Conservation (phyloP, 495 filamentous ascomycete genomes). For the Lasiosphaeris hirsuta region DNA sequence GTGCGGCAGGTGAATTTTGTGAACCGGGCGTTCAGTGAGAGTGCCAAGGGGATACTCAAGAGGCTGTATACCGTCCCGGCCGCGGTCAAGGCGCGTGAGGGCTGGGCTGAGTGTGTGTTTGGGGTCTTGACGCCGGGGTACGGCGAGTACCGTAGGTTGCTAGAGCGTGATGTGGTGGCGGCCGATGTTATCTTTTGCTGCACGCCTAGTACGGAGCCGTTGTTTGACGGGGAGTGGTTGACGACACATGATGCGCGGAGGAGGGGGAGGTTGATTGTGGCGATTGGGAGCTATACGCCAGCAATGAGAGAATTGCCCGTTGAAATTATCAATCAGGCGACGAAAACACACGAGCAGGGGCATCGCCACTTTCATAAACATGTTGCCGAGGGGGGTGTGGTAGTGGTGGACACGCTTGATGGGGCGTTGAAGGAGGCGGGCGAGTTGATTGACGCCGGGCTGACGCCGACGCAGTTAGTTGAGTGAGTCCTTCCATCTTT, state of each 20-base stretch:
- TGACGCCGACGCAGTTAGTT: constrained; percentile 69
- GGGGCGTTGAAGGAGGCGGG: constrained; percentile 82
- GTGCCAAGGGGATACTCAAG: constrained; percentile 52
- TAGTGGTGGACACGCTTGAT: constrained; percentile 83
- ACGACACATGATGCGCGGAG: constrained; percentile 65
- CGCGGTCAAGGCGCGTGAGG: constrained; percentile 51
- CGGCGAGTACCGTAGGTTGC: constrained; percentile 63
- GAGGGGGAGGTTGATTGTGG: constrained; percentile 74
- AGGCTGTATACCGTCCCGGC: constrained; percentile 53
- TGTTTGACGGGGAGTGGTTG: constrained; percentile 54
- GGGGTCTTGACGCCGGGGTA: constrained; percentile 67
- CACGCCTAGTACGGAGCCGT: constrained; percentile 44
- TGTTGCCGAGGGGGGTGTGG: constrained; percentile 61
- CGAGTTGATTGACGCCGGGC: constrained; percentile 76
- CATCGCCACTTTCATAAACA: constrained; percentile 44
- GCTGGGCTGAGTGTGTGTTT: constrained; percentile 60
- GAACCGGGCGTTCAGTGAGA: constrained; percentile 59
- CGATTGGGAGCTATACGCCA: constrained; percentile 78
- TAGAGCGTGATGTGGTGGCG: constrained; percentile 62
- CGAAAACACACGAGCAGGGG: constrained; percentile 48
- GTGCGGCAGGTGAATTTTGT: constrained; percentile 77
- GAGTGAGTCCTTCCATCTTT: constrained; percentile 48
- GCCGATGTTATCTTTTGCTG: constrained; percentile 78
- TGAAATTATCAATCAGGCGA: constrained; percentile 68
- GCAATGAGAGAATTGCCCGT: constrained; percentile 84